Base-by-base conservation (phyloP, 2,329 filamentous ascomycete genomes). In the Ascochyta lentis region DNA sequence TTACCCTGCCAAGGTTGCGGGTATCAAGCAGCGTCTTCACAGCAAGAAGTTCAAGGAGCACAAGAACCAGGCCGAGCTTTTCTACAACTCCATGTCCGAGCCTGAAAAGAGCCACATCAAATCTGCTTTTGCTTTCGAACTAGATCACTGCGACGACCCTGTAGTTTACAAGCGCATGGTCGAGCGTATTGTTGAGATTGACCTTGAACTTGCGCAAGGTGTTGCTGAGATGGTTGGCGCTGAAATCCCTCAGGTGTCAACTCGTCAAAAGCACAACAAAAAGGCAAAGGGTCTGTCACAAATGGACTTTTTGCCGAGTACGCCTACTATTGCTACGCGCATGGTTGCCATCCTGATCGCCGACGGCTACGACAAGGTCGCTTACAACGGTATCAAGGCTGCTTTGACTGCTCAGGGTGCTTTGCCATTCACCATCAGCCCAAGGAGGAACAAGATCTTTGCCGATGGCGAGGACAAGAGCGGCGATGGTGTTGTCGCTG, bases 121-220 rank as follows among this genome's bases (percentile, higher is more conserved):
- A 26, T 79, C 78, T 33, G 85, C 89, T 0, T 80, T 91, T 10
- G 79, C 80, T 3, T 92, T 91, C 67, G 89, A 91, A 75, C 79
- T 95, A 1, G 89, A 92, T 68, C 90, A 94, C 74, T 95, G 91
- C 70, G 89, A 94, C 22, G 91, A 95, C 38, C 84, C 87, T 0
- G 74, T 89, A 9, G 90, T 95, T 0, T 94, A 92, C 73, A 84
- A 88, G 59, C 84, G 88, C 26, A 82, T 93, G 73, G 84, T 84
- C 1, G 75, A 86, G 59, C 85, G 90, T 1, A 79, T 95, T 0
- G 80, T 85, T 1, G 89, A 93, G 34, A 91, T 95, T 48, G 88
- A 92, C 54, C 77, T 91, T 0, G 80, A 78, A 0, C 84, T 95
- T 0, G 89, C 91, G 0, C 83, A 89, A 70, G 77, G 79, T 0